Base-by-base conservation (phyloP, 148 eudicot species). In the Arctostaphylos glauca region DNA sequence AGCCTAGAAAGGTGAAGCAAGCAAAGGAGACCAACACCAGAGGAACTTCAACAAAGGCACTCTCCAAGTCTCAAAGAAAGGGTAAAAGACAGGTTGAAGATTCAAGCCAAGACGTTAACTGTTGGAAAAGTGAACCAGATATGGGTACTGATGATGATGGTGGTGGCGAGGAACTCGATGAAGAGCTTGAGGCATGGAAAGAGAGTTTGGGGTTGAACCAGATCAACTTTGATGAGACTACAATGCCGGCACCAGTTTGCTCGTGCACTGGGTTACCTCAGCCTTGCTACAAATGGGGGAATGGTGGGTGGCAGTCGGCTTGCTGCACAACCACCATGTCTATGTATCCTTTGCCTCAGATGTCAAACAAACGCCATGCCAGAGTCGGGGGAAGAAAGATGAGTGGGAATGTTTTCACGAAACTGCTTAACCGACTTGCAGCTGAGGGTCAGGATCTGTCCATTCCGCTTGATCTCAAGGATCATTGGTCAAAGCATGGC, bases 241-340 rank as follows among this genome's bases (percentile, higher is more conserved):
- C 88, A 59, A 88, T 88, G 90, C 88, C 88, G 0, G 85, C 83
- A 15, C 90, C 90, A 0, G 89, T 88, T 41, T 88, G 90, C 81
- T 68, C 90, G 23, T 88, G 90, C 81, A 88, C 90, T 5, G 90
- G 90, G 9, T 77, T 81, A 48, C 90, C 90, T 19, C 90, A 88
- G 67, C 90, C 90, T 2, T 88, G 90, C 87, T 88, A 88, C 13
- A 86, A 82, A 83, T 88, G 90, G 90, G 90, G 90, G n/a, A 88
- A 79, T 54, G 90, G 90, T 9, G 90, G 90, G 31, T 88, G 90
- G 90, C 90, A 88, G 59, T 88, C 90, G 0, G 90, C 88, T n/a
- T 88, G 90, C 82, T 88, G 90, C 76, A 88, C 90, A 1, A 86
- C 88, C 46, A 86, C 86, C 50, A 83, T 86, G 53, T 85, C 90